Conservation (phyloP, 495 filamentous ascomycete species). For the Neurospora hispaniola region DNA sequence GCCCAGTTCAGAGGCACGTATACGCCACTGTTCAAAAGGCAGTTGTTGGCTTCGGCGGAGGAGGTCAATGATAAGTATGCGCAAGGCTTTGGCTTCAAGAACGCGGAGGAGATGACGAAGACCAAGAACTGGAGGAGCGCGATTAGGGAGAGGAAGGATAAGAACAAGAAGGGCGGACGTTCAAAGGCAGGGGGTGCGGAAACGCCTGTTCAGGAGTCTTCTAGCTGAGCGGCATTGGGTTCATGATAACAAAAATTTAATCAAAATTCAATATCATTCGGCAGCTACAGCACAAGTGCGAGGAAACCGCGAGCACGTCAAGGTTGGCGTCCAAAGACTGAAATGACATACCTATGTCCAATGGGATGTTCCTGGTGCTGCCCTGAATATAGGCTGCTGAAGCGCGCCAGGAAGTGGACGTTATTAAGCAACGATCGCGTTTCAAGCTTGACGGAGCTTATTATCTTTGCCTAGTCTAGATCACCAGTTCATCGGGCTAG, state of each 20-base stretch:
- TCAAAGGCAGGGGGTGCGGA: constrained; percentile 2
- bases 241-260: background rate
- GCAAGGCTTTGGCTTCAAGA: constrained; percentile 51
- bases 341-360: background rate
- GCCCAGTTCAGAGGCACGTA: constrained; percentile 55
- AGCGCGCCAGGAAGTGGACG: background rate
- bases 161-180: constrained; percentile 15
- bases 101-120: constrained; percentile 31
- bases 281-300: background rate
- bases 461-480: background rate
- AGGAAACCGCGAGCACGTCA: background rate
- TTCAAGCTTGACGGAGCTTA: background rate
- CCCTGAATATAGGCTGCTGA: background rate
- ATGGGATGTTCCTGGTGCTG: background rate
- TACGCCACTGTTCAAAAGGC: constrained; percentile 56
- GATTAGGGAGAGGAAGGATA: constrained; percentile 14
- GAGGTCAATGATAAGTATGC: constrained; percentile 71
- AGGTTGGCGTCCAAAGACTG: background rate
- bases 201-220: background rate
- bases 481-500: background rate
- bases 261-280: background rate
- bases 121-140: constrained; percentile 26
- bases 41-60: constrained; percentile 50
- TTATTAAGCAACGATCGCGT: background rate
- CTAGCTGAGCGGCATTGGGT: background rate